Percentiles rank a stretch among this genome's conserved stretches.
Conservation (phyloP, 1,284 basidiomycete species). For the Fomes fomentarius region DNA sequence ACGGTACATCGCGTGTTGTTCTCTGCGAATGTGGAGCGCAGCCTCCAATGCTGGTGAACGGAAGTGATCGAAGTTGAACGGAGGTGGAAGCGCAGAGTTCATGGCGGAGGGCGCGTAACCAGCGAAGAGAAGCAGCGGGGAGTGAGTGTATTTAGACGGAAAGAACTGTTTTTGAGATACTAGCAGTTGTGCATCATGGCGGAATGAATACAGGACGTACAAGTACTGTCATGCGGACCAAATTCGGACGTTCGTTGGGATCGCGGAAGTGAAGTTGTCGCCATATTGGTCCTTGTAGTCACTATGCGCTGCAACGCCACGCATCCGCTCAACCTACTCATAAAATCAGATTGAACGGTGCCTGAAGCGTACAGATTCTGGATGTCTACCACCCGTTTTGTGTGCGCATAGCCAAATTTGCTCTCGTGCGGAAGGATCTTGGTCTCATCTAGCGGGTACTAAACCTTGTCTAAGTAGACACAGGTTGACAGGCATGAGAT, state of each 20-base stretch:
- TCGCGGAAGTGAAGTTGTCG: slow-evolving; percentile 88
- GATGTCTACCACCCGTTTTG: slow-evolving; percentile 91
- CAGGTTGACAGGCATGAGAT: slow-evolving; percentile 89
- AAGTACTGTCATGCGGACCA: slow-evolving; percentile 84
- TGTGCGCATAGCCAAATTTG: slow-evolving; percentile 92
- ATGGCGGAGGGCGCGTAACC: too few relatives aligned
- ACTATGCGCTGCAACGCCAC: slow-evolving; percentile 67
- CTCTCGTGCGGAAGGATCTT: slow-evolving; percentile 89
- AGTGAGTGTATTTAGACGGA: neutral
- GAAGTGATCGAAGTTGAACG: slow-evolving; percentile 1
- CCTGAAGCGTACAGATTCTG: slow-evolving; percentile 80
- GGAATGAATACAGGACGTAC: slow-evolving; percentile 62
- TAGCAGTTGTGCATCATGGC: slow-evolving; percentile 89
- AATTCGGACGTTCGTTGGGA: slow-evolving; percentile 94
- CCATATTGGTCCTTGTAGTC: slow-evolving; percentile 90
- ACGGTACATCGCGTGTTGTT: slow-evolving; percentile 83
- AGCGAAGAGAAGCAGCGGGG: neutral
- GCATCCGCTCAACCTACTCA: slow-evolving; percentile 1
- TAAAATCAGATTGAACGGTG: neutral
- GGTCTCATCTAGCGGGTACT: slow-evolving; percentile 87
- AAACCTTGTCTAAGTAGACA: slow-evolving; percentile 86
- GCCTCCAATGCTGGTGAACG: neutral
- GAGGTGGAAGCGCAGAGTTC: neutral
- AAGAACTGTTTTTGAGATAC: slow-evolving; percentile 27
- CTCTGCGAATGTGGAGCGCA: slow-evolving; percentile 50